A percentile compares a stretch with the other conserved stretches of the same genome.
Evolutionary conservation across 2,329 filamentous ascomycete genomes (phyloP).

Genomic region (Trichoderma guizhouense): DNA sequence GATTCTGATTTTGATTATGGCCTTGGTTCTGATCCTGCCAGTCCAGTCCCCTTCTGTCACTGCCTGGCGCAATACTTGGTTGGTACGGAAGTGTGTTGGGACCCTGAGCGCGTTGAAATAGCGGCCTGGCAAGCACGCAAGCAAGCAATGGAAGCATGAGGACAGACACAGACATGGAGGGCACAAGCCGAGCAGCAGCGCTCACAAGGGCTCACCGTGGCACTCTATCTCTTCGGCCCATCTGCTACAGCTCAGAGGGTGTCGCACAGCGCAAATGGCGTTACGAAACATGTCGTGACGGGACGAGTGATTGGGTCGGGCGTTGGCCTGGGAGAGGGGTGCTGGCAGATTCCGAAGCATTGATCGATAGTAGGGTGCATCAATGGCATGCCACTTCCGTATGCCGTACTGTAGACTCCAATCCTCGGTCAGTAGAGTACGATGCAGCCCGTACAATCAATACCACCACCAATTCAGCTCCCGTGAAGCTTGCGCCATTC

Average conservation of each 20-base stretch:
- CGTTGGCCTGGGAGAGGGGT: not conserved
- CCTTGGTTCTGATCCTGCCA: not conserved
- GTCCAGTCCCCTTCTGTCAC: not conserved
- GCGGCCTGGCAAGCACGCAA: not conserved
- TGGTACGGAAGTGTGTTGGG: not conserved
- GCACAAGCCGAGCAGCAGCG: not conserved
- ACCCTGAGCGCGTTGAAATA: not conserved
- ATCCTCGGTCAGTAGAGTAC: not conserved
- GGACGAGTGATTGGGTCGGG: not conserved
- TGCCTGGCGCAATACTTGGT: not conserved
- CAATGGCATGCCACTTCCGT: not conserved
- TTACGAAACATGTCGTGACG: not conserved
- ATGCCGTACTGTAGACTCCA: not conserved
- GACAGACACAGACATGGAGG: not conserved
- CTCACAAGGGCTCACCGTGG: constrained; percentile 1
- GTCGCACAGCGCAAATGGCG: constrained; percentile 2
- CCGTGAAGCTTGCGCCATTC: not conserved
- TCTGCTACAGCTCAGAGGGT: not conserved
- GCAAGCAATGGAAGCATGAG: not conserved
- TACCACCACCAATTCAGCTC: not conserved
- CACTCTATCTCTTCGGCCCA: not conserved
- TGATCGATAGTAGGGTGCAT: not conserved
- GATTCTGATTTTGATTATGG: not conserved
- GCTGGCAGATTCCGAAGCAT: constrained; percentile 4
- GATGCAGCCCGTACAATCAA: not conserved